Evolutionary conservation across 2,329 filamentous ascomycete genomes (phyloP), one percentile per base, ranked within the genome.

Genomic region (Pseudogymnoascus sp.): DNA sequence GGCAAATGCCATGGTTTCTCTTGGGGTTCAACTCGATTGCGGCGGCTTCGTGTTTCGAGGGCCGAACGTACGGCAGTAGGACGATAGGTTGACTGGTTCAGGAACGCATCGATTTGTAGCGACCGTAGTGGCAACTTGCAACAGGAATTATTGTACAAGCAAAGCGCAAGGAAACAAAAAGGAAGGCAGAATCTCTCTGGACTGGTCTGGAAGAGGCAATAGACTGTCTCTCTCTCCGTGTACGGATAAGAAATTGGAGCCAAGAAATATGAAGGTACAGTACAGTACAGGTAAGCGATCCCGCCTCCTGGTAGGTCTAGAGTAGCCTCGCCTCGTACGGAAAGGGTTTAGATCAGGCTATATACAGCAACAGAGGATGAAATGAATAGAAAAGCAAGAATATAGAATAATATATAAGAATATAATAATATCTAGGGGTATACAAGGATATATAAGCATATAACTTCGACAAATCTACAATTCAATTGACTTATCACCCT

Each of bases 211-310:
- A 51, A 51, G 45, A 11, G 45, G 45, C 45, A 51, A 51, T 51
- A 29, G 45, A 14, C 45, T 51, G 23, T 42, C 16, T 29, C 45
- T 29, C 45, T 42, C 16, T 51, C 45, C 23, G 45, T 51, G 23
- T n/a, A 29, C 23, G 45, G 45, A 51, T 51, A 51, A 51, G 45
- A 51, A 51, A 51, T 51, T 51, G 45, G 45, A 47, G 45, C 45
- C 45, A 51, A 51, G 45, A 51, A 51, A 51, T 51, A 29, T 51
- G 45, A 51, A 51, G 45, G 45, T 51, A 26, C 45, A 26, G 21
- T 21, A 21, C 21, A 3, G 45, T 29, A 51, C 45, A 26, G 45
- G 45, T 51, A 51, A 51, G 45, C 45, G 45, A 51, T 51, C 23
- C 23, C 45, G 45, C 23, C 23, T 51, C 45, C 45, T 51, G 23